Evolutionary conservation across 129 eudicot genomes (phyloP), one percentile per base, ranked within the genome.

Genomic region (Flaveria robusta): DNA sequence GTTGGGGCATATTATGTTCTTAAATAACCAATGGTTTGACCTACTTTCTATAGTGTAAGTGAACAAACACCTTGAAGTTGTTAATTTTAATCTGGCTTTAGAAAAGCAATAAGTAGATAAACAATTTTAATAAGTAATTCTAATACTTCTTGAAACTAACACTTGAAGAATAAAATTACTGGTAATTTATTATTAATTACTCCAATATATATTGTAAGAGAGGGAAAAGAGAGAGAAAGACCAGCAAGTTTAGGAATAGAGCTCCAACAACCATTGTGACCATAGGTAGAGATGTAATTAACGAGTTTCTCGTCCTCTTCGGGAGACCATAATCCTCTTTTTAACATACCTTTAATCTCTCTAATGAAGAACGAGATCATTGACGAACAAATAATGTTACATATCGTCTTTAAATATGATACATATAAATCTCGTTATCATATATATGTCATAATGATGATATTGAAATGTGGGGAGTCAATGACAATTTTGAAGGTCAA

Each of bases 181-280:
- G n/a, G n/a, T n/a, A n/a, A n/a, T n/a, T n/a, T n/a, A n/a, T n/a
- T n/a, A n/a, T n/a, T n/a, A n/a, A n/a, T n/a, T n/a, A n/a, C n/a
- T n/a, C n/a, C n/a, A n/a, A n/a, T n/a, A n/a, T n/a, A n/a, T n/a
- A n/a, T n/a, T n/a, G n/a, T n/a, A n/a, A 34, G 39, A 34, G 7
- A 34, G 39, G 39, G n/a, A 3, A 0, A 15, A 15, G 20, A 76
- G 31, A 76, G 12, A 52, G 59, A 54, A 1, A 47, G 58, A 87
- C 96, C 96, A 0, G 96, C 91, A 64, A 81, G 89, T 77, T 70
- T 82, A 8, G 96, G 92, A 45, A 90, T 87, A 18, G 90, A 79
- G 77, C 90, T 87, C 96, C 96, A 90, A 51, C 85, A 83, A 9
- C 86, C 86, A 83, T 86, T 86, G 31, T 71, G 70, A 24, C 92